These are phyloP conservation scores for Microstegium vimineum DNA, from an alignment of 176 grass and related monocot genomes.

Conservation along the genomic window DNA sequence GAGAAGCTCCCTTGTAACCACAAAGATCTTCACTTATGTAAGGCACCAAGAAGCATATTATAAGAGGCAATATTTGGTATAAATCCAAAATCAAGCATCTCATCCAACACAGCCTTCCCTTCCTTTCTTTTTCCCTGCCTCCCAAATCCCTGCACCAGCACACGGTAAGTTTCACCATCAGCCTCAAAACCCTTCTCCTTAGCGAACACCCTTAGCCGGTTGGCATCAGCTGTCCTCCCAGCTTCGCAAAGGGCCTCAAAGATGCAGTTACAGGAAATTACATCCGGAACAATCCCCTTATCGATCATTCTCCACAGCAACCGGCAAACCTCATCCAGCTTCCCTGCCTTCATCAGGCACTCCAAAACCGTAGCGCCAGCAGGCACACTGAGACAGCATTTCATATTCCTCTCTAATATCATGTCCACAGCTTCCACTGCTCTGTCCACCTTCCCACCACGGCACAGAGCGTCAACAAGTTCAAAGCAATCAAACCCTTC, in stretches of 20 bases:
- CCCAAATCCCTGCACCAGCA: constrained; percentile 70
- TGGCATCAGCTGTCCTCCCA: constrained; percentile 45
- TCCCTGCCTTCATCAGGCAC: constrained; percentile 36
- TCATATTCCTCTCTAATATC: constrained; percentile 38
- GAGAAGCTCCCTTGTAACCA: not conserved
- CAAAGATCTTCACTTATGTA: constrained; percentile 24
- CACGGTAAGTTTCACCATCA: constrained; percentile 43
- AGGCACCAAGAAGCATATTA: constrained; percentile 57
- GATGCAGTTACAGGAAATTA: constrained; percentile 53
- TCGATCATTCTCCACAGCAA: constrained; percentile 55
- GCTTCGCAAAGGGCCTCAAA: constrained; percentile 63
- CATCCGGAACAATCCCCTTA: constrained; percentile 52
- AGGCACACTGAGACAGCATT: constrained; percentile 42
- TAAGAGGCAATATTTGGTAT: constrained; percentile 75
- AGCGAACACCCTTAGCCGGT: constrained; percentile 40
- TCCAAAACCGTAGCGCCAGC: constrained; percentile 55
- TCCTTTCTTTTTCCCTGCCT: constrained; percentile 57
- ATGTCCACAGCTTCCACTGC: constrained; percentile 50
- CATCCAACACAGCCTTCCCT: constrained; percentile 60
- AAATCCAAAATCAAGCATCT: constrained; percentile 76
- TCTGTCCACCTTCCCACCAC: constrained; percentile 31
- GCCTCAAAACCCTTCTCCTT: constrained; percentile 56
- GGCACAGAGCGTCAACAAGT: constrained; percentile 53
- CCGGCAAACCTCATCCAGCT: constrained; percentile 39
- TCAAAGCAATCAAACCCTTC: constrained; percentile 60